Percentiles rank a stretch among this genome's conserved stretches.
phyloP scores from a whole-genome alignment of 1,139 yeast genomes.

The Pichia sp. region DNA sequence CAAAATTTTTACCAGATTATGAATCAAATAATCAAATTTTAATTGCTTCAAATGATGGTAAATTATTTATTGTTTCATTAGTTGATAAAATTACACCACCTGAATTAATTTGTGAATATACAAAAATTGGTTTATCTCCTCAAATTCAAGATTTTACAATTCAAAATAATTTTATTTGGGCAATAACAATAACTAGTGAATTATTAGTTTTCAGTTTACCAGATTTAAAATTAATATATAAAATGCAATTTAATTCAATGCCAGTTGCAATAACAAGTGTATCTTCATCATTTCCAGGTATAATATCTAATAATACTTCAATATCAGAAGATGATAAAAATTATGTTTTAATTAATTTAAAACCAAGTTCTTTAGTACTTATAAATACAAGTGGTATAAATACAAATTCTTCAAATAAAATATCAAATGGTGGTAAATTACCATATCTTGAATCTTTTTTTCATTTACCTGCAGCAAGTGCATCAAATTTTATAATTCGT shows the following conservation, averaged over 20 bases:
- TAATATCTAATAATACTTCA: not conserved
- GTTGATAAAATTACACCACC: not conserved
- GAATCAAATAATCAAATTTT: constrained; percentile 8
- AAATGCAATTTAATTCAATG: constrained; percentile 8
- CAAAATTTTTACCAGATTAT: constrained; percentile 9
- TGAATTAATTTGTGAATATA: constrained; percentile 2
- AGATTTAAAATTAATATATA: constrained; percentile 8
- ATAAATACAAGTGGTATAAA: constrained; percentile 9
- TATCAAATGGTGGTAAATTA: constrained; percentile 3
- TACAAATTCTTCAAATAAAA: not conserved
- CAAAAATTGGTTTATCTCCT: constrained; percentile 8
- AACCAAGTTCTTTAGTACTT: constrained; percentile 10
- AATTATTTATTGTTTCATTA: constrained; percentile 8
- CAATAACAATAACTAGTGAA: constrained; percentile 13
- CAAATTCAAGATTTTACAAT: constrained; percentile 17
- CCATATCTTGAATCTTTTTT: constrained; percentile 16
- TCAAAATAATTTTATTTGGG: constrained; percentile 12
- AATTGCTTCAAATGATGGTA: constrained; percentile 18
- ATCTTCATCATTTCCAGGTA: constrained; percentile 7
- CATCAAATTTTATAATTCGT: constrained; percentile 54
- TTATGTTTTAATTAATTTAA: constrained; percentile 13
- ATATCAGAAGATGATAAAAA: not conserved
- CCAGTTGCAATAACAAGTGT: constrained; percentile 9
- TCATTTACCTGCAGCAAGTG: constrained; percentile 11
- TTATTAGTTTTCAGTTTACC: constrained; percentile 12